These are phyloP conservation scores for Withania somnifera DNA, from an alignment of 305 asterid genomes.

Conservation along the genomic window DNA sequence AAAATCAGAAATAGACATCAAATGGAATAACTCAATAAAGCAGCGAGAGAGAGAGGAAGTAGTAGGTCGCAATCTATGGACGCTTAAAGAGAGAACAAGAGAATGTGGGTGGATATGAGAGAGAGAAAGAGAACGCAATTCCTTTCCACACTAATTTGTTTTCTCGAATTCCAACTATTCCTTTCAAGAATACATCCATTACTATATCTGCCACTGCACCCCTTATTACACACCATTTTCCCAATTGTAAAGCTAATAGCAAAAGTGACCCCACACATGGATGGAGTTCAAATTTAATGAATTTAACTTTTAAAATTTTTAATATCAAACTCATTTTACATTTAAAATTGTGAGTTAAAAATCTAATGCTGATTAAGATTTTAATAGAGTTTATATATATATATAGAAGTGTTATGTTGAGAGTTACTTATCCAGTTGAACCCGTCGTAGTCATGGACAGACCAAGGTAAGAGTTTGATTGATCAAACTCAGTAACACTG, in stretches of 20 bases:
- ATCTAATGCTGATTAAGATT: background rate
- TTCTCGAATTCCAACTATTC: slow-evolving; percentile 30
- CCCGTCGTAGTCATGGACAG: too few relatives aligned
- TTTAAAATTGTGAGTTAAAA: background rate
- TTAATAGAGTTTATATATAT: too few relatives aligned
- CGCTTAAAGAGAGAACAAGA: background rate
- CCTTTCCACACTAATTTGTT: slow-evolving; percentile 13
- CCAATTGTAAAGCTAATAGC: background rate
- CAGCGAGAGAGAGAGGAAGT: slow-evolving; percentile 1
- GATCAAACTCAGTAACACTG: background rate
- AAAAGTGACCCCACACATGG: background rate
- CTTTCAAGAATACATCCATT: slow-evolving; percentile 3
- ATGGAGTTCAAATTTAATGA: background rate
- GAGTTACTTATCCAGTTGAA: background rate
- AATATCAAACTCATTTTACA: background rate
- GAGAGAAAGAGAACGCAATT: background rate
- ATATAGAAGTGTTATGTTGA: too few relatives aligned
- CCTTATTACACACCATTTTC: background rate
- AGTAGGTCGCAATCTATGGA: slow-evolving; percentile 18
- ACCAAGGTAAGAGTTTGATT: too few relatives aligned
- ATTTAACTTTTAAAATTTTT: background rate
- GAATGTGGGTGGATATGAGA: background rate
- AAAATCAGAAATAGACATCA: background rate
- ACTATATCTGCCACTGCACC: background rate
- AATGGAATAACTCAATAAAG: background rate